phyloP scores from a whole-genome alignment of 2,329 filamentous ascomycete genomes.

The Drechslera avenae region DNA sequence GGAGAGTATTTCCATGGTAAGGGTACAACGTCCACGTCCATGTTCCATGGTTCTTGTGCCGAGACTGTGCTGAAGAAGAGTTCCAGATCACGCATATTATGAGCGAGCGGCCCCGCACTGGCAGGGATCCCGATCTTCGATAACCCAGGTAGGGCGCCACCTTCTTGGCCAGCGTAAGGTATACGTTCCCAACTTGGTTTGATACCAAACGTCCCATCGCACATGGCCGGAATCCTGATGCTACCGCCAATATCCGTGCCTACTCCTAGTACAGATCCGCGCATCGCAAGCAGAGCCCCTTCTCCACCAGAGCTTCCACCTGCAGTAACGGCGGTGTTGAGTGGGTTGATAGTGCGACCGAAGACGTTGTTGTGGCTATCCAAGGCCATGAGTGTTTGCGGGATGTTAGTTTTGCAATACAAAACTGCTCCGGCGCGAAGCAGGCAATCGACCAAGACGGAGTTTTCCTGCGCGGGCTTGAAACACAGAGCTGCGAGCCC shows the following conservation, averaged over 20 bases:
- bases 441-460: constrained; percentile 52
- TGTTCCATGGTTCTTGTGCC: constrained; percentile 57
- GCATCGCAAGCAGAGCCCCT: constrained; percentile 56
- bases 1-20: constrained; percentile 44
- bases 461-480: constrained; percentile 47
- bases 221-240: constrained; percentile 58
- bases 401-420: constrained; percentile 61
- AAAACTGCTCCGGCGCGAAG: constrained; percentile 55
- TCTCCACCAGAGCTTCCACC: constrained; percentile 61
- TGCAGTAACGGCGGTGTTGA: constrained; percentile 55
- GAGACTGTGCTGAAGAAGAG: constrained; percentile 61
- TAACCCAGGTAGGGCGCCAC: constrained; percentile 53
- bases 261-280: constrained; percentile 57
- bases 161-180: constrained; percentile 59
- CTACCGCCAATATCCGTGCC: constrained; percentile 62
- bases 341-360: constrained; percentile 55
- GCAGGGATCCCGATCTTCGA: constrained; percentile 53
- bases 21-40: constrained; percentile 52
- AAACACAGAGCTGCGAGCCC: constrained; percentile 52
- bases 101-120: constrained; percentile 55
- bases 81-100: constrained; percentile 57
- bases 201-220: constrained; percentile 57
- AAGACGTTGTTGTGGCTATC: constrained; percentile 60
- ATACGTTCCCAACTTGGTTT: constrained; percentile 55
- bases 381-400: constrained; percentile 59